Conservation (phyloP, 345 rosid species). For the Salix purpurea region DNA sequence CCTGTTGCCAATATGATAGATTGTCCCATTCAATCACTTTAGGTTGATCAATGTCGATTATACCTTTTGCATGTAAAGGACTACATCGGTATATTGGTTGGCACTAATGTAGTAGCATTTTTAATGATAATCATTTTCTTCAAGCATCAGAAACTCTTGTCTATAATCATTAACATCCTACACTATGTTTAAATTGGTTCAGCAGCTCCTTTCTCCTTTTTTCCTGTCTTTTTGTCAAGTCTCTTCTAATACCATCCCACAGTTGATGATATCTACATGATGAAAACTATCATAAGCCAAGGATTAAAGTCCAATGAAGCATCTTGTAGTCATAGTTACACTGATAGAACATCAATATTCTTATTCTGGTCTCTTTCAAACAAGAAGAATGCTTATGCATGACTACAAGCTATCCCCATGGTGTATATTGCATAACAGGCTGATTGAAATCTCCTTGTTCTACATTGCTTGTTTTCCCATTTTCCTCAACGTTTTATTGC, state of each 20-base stretch:
- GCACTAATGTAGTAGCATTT: neutral
- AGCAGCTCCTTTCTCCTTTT: neutral
- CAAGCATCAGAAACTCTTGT: too few species aligned
- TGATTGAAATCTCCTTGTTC: neutral
- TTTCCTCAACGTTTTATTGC: neutral
- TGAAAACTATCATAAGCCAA: conserved; percentile 24
- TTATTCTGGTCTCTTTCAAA: neutral
- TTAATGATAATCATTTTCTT: neutral
- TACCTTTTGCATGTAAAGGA: neutral
- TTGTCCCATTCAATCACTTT: neutral
- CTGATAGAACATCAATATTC: conserved; percentile 23
- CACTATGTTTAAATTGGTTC: neutral
- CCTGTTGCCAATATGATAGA: conserved; percentile 8
- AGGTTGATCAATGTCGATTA: neutral
- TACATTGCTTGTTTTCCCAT: neutral
- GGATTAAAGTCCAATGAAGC: conserved; percentile 36
- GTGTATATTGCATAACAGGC: neutral
- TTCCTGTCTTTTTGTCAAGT: neutral
- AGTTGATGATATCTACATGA: conserved; percentile 27
- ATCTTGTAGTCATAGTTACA: conserved; percentile 41
- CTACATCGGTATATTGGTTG: neutral
- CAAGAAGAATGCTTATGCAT: neutral
- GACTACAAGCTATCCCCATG: neutral
- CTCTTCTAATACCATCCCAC: neutral
- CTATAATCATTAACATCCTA: too few species aligned